Conservation (phyloP, 2,329 filamentous ascomycete species). For the Cordyceps javanica region DNA sequence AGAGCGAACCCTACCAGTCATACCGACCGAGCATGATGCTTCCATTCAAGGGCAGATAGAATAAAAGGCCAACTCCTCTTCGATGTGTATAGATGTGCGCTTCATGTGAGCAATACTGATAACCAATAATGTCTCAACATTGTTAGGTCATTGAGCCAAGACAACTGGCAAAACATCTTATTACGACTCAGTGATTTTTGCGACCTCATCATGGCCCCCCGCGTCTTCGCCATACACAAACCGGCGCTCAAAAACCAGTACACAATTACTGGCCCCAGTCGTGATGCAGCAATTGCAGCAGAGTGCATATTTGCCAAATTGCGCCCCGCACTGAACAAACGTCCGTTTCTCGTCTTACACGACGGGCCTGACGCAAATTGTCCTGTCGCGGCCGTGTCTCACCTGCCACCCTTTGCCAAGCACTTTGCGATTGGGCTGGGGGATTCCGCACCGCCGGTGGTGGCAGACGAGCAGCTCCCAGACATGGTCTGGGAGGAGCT, state of each 20-base stretch:
- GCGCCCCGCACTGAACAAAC: not conserved
- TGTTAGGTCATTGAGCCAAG: too few species aligned
- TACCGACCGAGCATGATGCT: not conserved
- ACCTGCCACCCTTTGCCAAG: constrained; percentile 5
- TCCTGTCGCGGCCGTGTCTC: constrained; percentile 8
- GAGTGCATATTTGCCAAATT: not conserved
- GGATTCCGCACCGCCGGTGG: not conserved
- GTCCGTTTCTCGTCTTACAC: not conserved
- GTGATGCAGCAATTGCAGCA: not conserved
- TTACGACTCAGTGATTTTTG: too few species aligned
- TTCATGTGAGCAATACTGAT: too few species aligned
- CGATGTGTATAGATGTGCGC: too few species aligned
- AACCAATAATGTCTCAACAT: too few species aligned
- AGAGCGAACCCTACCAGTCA: too few species aligned
- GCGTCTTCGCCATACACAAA: constrained; percentile 3
- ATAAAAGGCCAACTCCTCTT: too few species aligned
- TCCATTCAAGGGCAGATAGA: not conserved
- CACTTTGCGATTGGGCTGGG: constrained; percentile 1
- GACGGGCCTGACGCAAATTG: not conserved
- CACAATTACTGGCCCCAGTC: constrained; percentile 1
- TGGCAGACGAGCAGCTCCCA: not conserved
- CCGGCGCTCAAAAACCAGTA: constrained; percentile 2
- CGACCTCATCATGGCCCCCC: not conserved
- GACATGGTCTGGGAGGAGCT: constrained; percentile 9
- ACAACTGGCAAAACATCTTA: too few species aligned